Conservation (phyloP, 2,329 filamentous ascomycete species). For the Coniochaeta sp. region DNA sequence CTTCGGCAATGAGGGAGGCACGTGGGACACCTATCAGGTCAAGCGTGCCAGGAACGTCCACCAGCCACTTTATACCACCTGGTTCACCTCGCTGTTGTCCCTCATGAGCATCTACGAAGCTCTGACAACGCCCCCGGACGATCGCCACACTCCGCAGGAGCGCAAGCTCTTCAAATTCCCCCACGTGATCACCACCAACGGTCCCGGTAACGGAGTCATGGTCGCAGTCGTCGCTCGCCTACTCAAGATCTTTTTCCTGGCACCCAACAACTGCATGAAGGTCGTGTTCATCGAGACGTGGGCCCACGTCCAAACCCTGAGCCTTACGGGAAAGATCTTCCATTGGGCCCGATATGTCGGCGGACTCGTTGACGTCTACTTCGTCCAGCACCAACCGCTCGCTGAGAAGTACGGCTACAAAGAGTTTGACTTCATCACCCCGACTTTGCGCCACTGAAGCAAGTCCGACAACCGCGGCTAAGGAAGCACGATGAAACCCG, state of each 20-base stretch:
- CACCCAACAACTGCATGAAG: conserved; percentile 50
- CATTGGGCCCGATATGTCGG: conserved; percentile 58
- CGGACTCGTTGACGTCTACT: conserved; percentile 66
- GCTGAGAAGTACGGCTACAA: conserved; percentile 32
- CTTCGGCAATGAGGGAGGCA: conserved; percentile 29
- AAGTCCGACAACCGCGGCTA: neutral
- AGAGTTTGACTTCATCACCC: neutral
- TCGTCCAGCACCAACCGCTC: conserved; percentile 73
- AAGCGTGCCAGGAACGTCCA: conserved; percentile 75
- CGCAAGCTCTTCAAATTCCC: conserved; percentile 40
- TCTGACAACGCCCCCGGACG: conserved; percentile 16
- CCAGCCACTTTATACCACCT: conserved; percentile 68
- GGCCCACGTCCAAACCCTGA: conserved; percentile 76
- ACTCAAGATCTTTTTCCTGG: conserved; percentile 36
- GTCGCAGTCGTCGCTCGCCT: conserved; percentile 46
- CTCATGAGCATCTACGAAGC: conserved; percentile 35
- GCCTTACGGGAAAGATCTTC: conserved; percentile 75
- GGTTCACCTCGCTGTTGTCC: conserved; percentile 55
- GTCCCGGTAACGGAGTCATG: conserved; percentile 80
- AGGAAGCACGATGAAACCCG: neutral
- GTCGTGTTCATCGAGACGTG: conserved; percentile 89
- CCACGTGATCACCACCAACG: conserved; percentile 76
- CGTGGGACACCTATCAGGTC: conserved; percentile 59
- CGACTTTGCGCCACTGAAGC: neutral
- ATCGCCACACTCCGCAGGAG: conserved; percentile 11